Conservation (phyloP, 257 asterid species). For the Capsicum pubescens region DNA sequence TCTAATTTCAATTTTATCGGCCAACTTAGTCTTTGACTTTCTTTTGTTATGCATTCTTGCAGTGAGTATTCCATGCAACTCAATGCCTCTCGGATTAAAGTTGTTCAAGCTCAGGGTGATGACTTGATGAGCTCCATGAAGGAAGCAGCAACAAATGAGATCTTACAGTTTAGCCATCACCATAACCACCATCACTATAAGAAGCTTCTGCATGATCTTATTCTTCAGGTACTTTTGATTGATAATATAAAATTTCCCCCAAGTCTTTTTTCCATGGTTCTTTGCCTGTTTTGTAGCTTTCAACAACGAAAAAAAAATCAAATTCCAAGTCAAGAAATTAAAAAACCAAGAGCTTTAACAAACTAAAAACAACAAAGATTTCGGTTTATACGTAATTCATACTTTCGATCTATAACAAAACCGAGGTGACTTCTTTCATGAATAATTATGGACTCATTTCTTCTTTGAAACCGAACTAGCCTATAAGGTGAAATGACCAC, state of each 20-base stretch:
- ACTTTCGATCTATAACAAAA: background rate
- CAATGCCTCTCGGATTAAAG: conserved; percentile 81
- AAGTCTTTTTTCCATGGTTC: too few relatives aligned
- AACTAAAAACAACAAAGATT: too few relatives aligned
- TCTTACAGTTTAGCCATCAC: conserved; percentile 54
- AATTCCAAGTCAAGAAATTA: too few relatives aligned
- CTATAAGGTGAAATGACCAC: background rate
- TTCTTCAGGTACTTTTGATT: conserved; percentile 65
- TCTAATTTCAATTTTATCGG: background rate
- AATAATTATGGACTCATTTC: background rate
- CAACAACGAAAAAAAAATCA: too few relatives aligned
- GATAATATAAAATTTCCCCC: too few relatives aligned
- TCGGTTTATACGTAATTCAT: background rate
- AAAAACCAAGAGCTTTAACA: too few relatives aligned
- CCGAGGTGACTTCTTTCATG: too few relatives aligned
- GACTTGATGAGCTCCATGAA: conserved; percentile 80
- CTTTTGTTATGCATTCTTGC: conserved; percentile 35
- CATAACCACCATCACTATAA: conserved; percentile 59
- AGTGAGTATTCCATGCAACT: conserved; percentile 87
- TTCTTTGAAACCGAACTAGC: background rate
- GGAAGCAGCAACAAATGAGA: conserved; percentile 68
- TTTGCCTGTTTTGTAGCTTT: too few relatives aligned
- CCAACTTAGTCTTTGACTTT: conserved; percentile 11
- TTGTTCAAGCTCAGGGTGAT: conserved; percentile 91
- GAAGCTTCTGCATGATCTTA: conserved; percentile 68